Evolutionary conservation across 108 stramenopile genomes (phyloP), one percentile per base, ranked within the genome.

Genomic region (Cyclotella distinguenda): DNA sequence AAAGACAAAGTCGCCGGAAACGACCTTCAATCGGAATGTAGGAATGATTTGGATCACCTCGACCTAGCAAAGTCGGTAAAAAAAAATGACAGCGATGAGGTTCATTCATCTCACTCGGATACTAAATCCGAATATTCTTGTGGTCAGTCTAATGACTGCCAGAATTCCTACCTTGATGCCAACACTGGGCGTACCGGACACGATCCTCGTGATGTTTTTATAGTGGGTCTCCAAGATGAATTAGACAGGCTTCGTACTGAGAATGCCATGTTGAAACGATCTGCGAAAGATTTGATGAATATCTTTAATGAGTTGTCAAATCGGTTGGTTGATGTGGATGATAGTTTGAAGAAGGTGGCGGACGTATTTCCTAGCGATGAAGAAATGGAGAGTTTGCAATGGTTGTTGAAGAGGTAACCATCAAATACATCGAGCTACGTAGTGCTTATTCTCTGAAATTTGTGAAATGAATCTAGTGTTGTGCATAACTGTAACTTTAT

Each of bases 311-410:
- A 72, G 26, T 54, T 72, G 16, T 72, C 72, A 12, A 72, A 72
- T 50, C 55, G 72, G 25, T 50, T 72, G 56, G 64, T 72, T 51
- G 72, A 72, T 50, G 72, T 72, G 19, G 72, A 72, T 61, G 72
- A 72, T 31, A 59, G 46, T 44, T 51, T 73, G 56, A 73, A 73
- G 64, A 73, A 73, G 72, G 72, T 73, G 12, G 72, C 72, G 22
- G 66, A 65, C 43, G 72, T 73, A 5, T 73, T 73, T 34, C 72
- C 72, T 31, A 73, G 57, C 27, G 72, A 73, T 23, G 72, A 73
- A 7, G 72, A 73, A 30, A 65, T 73, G 64, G 72, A 73, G 44
- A 73, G 72, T 64, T 34, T 73, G 50, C 64, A 73, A 34, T 73
- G 72, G 72, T 58, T 73, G 48, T 45, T 60, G 59, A 73, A 59